These are phyloP conservation scores for Penicillium longicatenatum DNA, from an alignment of 495 filamentous ascomycete species.

Conservation along the genomic window DNA sequence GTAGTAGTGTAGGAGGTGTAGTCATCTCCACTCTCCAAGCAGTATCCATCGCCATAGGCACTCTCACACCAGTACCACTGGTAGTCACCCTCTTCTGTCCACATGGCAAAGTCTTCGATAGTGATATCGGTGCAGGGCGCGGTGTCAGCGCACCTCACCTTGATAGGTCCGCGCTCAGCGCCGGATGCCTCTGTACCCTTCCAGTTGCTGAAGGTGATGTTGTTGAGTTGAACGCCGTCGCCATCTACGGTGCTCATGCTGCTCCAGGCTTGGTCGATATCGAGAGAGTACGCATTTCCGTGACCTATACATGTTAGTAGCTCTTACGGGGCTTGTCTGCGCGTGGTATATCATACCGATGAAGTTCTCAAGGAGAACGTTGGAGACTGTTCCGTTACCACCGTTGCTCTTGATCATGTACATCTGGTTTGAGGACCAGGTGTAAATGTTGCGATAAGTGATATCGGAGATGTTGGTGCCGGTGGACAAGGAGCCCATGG, in stretches of 20 bases:
- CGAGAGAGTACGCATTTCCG: slow-evolving; percentile 52
- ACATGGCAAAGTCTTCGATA: slow-evolving; percentile 58
- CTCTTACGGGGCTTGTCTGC: slow-evolving; percentile 4
- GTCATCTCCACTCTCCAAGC: slow-evolving; percentile 36
- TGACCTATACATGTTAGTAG: slow-evolving; percentile 34
- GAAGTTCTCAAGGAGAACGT: slow-evolving; percentile 58
- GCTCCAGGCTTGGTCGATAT: slow-evolving; percentile 60
- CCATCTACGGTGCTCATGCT: slow-evolving; percentile 36
- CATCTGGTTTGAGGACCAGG: slow-evolving; percentile 59
- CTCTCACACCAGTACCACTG: slow-evolving; percentile 51
- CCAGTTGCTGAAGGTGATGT: slow-evolving; percentile 59
- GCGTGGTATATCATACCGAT: slow-evolving; percentile 35
- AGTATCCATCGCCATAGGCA: slow-evolving; percentile 53
- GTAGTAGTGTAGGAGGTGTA: slow-evolving; percentile 34
- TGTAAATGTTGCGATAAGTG: slow-evolving; percentile 54
- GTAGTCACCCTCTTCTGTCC: slow-evolving; percentile 53
- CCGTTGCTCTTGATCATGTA: slow-evolving; percentile 64
- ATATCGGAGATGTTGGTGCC: slow-evolving; percentile 47
- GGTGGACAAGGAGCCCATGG: slow-evolving; percentile 49
- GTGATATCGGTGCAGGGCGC: slow-evolving; percentile 56
- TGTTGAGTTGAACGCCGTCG: slow-evolving; percentile 51
- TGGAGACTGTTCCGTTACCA: slow-evolving; percentile 56
- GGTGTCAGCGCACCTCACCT: slow-evolving; percentile 46
- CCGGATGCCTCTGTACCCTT: slow-evolving; percentile 57
- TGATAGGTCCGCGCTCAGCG: slow-evolving; percentile 49